phyloP scores from a whole-genome alignment of 345 rosid genomes.

The Rhizophora apiculata region DNA sequence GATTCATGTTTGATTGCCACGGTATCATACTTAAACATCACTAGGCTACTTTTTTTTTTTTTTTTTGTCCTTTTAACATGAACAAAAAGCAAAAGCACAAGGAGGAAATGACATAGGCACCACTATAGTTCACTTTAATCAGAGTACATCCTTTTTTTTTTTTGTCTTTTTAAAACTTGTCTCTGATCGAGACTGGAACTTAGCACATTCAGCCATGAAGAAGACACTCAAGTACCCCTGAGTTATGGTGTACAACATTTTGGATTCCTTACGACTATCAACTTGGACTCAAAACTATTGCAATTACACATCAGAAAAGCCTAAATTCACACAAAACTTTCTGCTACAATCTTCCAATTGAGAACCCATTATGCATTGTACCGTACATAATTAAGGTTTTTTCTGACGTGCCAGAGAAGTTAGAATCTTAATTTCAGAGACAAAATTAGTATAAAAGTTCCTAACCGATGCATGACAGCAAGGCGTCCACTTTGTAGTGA shows the following conservation, averaged over 20 bases:
- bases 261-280: background rate
- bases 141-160: background rate
- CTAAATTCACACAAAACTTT: background rate
- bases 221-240: no score
- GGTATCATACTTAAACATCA: conserved; percentile 24
- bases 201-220: no score
- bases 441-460: conserved; percentile 20
- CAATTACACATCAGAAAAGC: background rate
- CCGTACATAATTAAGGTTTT: conserved; percentile 20
- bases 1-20: conserved; percentile 24
- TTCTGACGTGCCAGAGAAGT: conserved; percentile 22
- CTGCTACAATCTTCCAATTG: conserved; percentile 9
- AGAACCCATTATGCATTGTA: conserved; percentile 25
- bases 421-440: conserved; percentile 17
- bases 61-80: no score
- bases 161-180: no score
- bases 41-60: conserved; percentile 26
- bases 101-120: conserved; percentile 13
- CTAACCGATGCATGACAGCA: conserved; percentile 5
- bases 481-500: conserved; percentile 21
- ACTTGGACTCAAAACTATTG: background rate
- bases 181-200: no score
- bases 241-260: background rate
- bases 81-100: conserved; percentile 23
- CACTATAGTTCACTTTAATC: conserved; percentile 1